These are phyloP conservation scores for Carpinus viminea DNA, from an alignment of 306 rosid species.

Conservation along the genomic window DNA sequence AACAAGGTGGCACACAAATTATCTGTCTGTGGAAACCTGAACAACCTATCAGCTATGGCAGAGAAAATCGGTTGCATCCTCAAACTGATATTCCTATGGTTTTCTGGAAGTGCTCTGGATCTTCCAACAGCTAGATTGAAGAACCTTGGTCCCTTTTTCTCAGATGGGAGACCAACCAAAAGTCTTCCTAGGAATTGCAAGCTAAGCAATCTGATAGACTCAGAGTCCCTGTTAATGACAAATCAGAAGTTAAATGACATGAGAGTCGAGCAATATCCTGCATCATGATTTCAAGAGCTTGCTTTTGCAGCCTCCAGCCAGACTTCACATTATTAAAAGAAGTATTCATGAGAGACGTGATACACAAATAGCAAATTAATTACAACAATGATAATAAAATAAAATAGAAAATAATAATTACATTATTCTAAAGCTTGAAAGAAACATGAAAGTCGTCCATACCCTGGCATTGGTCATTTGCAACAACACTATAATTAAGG, in stretches of 20 bases:
- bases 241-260: slow-evolving; percentile 5
- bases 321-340: neutral
- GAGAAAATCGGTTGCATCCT: slow-evolving; percentile 75
- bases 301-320: slow-evolving; percentile 13
- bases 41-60: slow-evolving; percentile 83
- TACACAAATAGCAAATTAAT: neutral
- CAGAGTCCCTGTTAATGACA: slow-evolving; percentile 61
- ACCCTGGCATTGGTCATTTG: neutral
- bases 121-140: slow-evolving; percentile 76
- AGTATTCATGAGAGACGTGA: neutral
- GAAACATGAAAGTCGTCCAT: neutral
- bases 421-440: too few species aligned
- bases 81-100: slow-evolving; percentile 51
- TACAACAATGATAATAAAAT: neutral
- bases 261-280: slow-evolving; percentile 23
- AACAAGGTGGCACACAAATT: slow-evolving; percentile 87
- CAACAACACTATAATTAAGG: neutral
- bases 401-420: neutral
- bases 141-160: slow-evolving; percentile 91
- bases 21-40: slow-evolving; percentile 89
- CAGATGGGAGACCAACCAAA: slow-evolving; percentile 86
- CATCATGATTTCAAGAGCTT: slow-evolving; percentile 8
- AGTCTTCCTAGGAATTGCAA: slow-evolving; percentile 93
- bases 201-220: slow-evolving; percentile 90
- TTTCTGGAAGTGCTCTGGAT: slow-evolving; percentile 62